Evolutionary conservation across 2,329 filamentous ascomycete genomes (phyloP).

Genomic region (Drechslera avenae): DNA sequence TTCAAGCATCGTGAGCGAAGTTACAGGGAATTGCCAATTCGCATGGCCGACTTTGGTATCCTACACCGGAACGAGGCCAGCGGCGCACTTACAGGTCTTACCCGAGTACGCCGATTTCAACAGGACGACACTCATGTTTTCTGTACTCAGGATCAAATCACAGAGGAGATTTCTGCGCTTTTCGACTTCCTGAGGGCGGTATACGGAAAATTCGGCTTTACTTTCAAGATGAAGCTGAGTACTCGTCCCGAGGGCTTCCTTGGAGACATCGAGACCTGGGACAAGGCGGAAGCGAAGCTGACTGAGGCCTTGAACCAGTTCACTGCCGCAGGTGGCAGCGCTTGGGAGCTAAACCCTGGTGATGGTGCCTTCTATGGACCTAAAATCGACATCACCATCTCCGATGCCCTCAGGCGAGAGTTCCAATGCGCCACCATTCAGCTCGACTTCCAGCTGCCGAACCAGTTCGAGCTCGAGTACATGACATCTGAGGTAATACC

Average conservation of each 20-base stretch:
- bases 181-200: slow-evolving; percentile 87
- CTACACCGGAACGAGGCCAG: slow-evolving; percentile 95
- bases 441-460: slow-evolving; percentile 83
- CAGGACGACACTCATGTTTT: slow-evolving; percentile 98
- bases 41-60: slow-evolving; percentile 94
- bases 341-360: slow-evolving; percentile 91
- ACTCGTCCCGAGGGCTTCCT: slow-evolving; percentile 89
- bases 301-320: slow-evolving; percentile 81
- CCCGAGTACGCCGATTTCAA: slow-evolving; percentile 89
- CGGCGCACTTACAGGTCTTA: slow-evolving; percentile 86
- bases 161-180: slow-evolving; percentile 75
- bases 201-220: slow-evolving; percentile 82
- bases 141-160: slow-evolving; percentile 80
- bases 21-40: slow-evolving; percentile 87
- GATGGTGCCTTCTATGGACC: slow-evolving; percentile 98
- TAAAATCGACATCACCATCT: slow-evolving; percentile 97
- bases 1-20: slow-evolving; percentile 83
- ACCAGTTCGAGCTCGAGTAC: slow-evolving; percentile 87
- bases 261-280: slow-evolving; percentile 84
- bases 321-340: slow-evolving; percentile 59
- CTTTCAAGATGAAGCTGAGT: slow-evolving; percentile 92
- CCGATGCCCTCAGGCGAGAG: slow-evolving; percentile 81
- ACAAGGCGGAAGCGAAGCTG: slow-evolving; percentile 82
- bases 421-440: slow-evolving; percentile 94
- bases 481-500: slow-evolving; percentile 69